Evolutionary conservation across 148 eudicot species (phyloP).

Genomic region (Rhododendron henanense): DNA sequence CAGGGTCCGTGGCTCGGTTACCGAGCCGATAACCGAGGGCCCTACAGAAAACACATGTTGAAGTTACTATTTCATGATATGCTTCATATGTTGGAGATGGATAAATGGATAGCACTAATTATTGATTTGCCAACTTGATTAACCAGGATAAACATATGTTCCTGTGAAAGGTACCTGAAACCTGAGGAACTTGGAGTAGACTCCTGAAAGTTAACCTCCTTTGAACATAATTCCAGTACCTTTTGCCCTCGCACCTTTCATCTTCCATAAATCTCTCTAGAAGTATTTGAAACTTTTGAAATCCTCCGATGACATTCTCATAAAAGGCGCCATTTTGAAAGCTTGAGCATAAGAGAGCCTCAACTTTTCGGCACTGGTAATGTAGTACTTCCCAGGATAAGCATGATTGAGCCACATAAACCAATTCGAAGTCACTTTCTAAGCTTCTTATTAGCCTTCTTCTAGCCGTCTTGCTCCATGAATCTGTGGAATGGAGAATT

Average conservation of each 20-base stretch:
- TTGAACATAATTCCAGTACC: slow-evolving; percentile 14
- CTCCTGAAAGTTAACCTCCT: slow-evolving; percentile 24
- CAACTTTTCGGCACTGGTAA: slow-evolving; percentile 31
- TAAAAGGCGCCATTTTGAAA: neutral
- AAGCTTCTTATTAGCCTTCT: slow-evolving; percentile 25
- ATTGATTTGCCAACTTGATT: neutral
- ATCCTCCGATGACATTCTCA: slow-evolving; percentile 1
- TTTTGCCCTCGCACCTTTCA: slow-evolving; percentile 21
- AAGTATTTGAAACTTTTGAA: slow-evolving; percentile 31
- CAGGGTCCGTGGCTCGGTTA: too few species aligned
- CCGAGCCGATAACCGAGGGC: too few species aligned
- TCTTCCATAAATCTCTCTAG: slow-evolving; percentile 37
- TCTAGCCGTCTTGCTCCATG: slow-evolving; percentile 19
- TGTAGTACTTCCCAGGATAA: slow-evolving; percentile 44
- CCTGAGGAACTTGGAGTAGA: slow-evolving; percentile 32
- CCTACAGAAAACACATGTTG: too few species aligned
- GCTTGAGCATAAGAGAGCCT: slow-evolving; percentile 2
- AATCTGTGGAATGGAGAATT: slow-evolving; percentile 8
- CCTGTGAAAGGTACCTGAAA: slow-evolving; percentile 21
- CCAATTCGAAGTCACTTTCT: slow-evolving; percentile 34
- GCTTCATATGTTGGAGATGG: too few species aligned
- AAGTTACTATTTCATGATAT: too few species aligned
- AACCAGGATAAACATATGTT: neutral
- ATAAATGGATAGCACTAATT: too few species aligned
- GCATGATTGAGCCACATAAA: slow-evolving; percentile 38